These are phyloP conservation scores for Tricharina praecox DNA, from an alignment of 495 filamentous ascomycete species.

Conservation along the genomic window DNA sequence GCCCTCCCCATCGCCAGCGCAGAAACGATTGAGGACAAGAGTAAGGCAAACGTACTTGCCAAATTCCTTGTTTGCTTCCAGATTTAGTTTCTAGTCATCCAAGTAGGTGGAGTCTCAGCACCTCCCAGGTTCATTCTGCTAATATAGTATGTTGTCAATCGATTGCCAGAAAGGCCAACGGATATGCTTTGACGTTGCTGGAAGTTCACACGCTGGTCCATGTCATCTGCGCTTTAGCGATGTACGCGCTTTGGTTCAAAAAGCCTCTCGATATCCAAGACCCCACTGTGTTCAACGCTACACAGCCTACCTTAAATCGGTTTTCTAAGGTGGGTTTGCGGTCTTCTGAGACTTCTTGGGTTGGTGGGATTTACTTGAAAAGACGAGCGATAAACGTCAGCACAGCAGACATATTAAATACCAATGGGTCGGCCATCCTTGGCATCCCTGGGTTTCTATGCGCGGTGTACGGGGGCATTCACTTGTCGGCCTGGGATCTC, in stretches of 20 bases:
- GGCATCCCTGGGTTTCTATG: conserved; percentile 1
- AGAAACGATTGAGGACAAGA: conserved; percentile 7
- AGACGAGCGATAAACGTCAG: no score
- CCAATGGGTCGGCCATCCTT: background rate
- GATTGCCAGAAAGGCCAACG: background rate
- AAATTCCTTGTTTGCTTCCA: conserved; percentile 8
- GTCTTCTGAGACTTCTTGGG: background rate
- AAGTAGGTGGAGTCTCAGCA: background rate
- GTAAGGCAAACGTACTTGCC: conserved; percentile 7
- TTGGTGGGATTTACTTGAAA: background rate
- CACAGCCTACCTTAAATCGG: background rate
- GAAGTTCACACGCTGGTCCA: conserved; percentile 11
- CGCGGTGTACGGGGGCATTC: conserved; percentile 2
- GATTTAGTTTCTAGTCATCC: conserved; percentile 4
- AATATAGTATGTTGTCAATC: background rate
- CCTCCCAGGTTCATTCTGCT: conserved; percentile 1
- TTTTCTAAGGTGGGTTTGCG: background rate
- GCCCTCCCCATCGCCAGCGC: background rate
- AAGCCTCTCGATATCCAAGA: conserved; percentile 11
- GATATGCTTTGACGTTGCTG: conserved; percentile 6
- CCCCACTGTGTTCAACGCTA: conserved; percentile 1
- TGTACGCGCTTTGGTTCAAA: conserved; percentile 11
- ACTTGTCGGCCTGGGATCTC: conserved; percentile 2
- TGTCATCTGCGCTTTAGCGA: conserved; percentile 9
- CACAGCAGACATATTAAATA: no score